phyloP scores from a whole-genome alignment of 306 rosid species.

The Quillaja saponaria region DNA sequence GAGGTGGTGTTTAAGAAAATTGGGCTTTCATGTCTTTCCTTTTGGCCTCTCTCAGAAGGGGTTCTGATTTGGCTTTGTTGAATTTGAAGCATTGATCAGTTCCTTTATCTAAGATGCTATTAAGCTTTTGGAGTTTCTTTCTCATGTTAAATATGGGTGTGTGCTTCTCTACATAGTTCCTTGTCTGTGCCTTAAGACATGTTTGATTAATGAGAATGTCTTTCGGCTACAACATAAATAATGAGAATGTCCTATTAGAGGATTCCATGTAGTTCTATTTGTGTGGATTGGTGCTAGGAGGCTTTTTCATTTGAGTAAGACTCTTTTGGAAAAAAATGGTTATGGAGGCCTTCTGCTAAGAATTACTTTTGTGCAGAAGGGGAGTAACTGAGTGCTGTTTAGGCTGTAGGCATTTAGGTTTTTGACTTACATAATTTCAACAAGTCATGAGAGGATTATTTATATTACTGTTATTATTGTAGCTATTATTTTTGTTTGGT shows the following conservation, averaged over 20 bases:
- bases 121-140: constrained; percentile 27
- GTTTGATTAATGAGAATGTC: constrained; percentile 3
- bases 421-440: too few species aligned
- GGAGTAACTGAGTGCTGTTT: too few species aligned
- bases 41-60: constrained; percentile 72
- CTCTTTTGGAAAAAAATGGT: too few species aligned
- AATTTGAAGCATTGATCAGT: constrained; percentile 69
- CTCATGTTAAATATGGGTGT: not conserved
- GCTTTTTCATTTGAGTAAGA: too few species aligned
- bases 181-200: not conserved
- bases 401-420: too few species aligned
- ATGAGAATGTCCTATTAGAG: not conserved
- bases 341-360: too few species aligned
- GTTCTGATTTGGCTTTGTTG: constrained; percentile 95
- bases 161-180: not conserved
- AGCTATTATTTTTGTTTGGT: too few species aligned
- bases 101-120: constrained; percentile 82
- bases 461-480: too few species aligned
- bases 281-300: too few species aligned
- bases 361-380: too few species aligned
- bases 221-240: too few species aligned
- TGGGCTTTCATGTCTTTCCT: constrained; percentile 42
- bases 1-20: constrained; percentile 82
- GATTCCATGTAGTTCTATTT: constrained; percentile 12
- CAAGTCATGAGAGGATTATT: too few species aligned